Conservation (phyloP, 2,329 filamentous ascomycete species). For the Fusarium sp. region DNA sequence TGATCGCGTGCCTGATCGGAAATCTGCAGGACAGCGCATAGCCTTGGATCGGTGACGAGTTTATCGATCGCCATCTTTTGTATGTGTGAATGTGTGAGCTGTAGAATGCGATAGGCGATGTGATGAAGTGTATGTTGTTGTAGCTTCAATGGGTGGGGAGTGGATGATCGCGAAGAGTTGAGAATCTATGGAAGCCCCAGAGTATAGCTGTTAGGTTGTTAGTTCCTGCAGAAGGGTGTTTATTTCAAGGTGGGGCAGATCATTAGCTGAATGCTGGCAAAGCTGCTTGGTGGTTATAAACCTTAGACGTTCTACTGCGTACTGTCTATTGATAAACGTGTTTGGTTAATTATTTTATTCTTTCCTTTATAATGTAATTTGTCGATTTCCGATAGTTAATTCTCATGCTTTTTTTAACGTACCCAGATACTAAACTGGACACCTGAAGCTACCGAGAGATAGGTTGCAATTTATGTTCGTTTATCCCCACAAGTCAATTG, state of each 20-base stretch:
- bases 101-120: neutral
- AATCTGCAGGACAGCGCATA: slow-evolving; percentile 76
- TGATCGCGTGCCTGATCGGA: slow-evolving; percentile 81
- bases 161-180: slow-evolving; percentile 4
- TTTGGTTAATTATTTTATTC: neutral
- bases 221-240: slow-evolving; percentile 22
- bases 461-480: no score
- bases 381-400: no score
- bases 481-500: neutral
- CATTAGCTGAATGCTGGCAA: neutral
- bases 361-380: neutral
- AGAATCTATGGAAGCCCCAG: neutral
- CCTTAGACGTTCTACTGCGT: neutral
- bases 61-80: slow-evolving; percentile 55
- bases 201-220: slow-evolving; percentile 8
- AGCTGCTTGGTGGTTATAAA: neutral
- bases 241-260: slow-evolving; percentile 11
- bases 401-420: no score
- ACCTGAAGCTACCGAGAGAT: no score
- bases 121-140: neutral
- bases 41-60: slow-evolving; percentile 60
- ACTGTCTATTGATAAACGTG: neutral
- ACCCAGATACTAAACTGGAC: no score
- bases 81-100: neutral
- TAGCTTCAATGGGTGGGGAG: slow-evolving; percentile 1